A percentile compares a stretch with the other conserved stretches of the same genome.
These are phyloP conservation scores for Penicillium griseofulvum DNA, from an alignment of 2,329 filamentous ascomycete species.

Conservation along the genomic window DNA sequence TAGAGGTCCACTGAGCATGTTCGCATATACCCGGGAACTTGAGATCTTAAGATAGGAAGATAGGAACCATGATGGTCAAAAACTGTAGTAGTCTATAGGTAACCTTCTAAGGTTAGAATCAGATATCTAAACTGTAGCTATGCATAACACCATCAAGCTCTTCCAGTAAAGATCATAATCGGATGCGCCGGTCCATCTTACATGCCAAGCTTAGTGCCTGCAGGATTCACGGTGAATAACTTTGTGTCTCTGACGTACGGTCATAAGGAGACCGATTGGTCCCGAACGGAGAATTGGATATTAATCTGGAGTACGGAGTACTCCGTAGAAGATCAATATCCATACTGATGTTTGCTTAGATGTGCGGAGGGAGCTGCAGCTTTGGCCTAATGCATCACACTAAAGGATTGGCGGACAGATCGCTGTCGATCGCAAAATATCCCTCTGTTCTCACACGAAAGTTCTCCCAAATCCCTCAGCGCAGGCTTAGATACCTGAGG, in stretches of 20 bases:
- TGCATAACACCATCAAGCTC: not conserved
- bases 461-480: not conserved
- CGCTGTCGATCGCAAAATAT: not conserved
- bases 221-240: not conserved
- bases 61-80: not conserved
- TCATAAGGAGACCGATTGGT: not conserved
- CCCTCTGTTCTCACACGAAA: not conserved
- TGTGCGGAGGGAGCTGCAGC: not conserved
- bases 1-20: not conserved
- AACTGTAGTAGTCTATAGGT: not conserved
- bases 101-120: not conserved
- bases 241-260: not conserved
- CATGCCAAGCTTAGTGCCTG: conserved; percentile 16
- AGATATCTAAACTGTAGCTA: not conserved
- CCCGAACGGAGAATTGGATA: not conserved
- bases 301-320: not conserved
- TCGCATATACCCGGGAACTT: conserved; percentile 1
- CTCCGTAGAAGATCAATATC: not conserved
- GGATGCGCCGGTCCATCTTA: not conserved
- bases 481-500: not conserved
- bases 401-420: not conserved
- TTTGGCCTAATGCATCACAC: not conserved
- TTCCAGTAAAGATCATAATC: not conserved
- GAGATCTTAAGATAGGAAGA: not conserved
- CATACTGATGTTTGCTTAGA: not conserved